Evolutionary conservation across 2,329 filamentous ascomycete species (phyloP), one percentile per base, ranked within the genome.

Genomic region (Microdochium nivale): DNA sequence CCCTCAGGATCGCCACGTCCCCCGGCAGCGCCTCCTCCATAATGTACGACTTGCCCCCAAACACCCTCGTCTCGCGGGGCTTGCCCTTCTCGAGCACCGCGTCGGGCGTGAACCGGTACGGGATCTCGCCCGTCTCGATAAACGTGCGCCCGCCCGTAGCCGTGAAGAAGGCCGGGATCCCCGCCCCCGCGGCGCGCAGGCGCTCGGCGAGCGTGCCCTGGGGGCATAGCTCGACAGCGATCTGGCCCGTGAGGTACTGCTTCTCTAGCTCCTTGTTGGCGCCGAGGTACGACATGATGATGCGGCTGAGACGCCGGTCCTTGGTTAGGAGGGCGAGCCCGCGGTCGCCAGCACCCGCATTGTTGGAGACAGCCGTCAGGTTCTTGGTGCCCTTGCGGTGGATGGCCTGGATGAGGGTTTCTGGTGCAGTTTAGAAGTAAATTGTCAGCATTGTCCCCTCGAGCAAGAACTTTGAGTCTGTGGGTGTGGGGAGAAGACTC

Each of bases 91-190:
- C 80, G 1, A 87, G 70, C 3, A 87, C 77, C 0, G 50, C 85
- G 79, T 30, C 80, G 73, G 49, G 77, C 64, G 61, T 81, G 54
- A 86, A 77, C 19, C 79, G 74, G 8, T 82, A 73, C 1, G 86
- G 84, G 19, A 89, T 84, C 51, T 86, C 80, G 37, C 86, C 86
- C 13, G 79, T 79, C 65, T 88, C 81, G 1, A 88, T 70, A 8
- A 86, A 75, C 0, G 84, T 88, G 52, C 83, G 83, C 35, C 80
- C 81, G 52, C 83, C 88, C 0, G 88, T 89, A 0, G 87, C 84
- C 0, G 88, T 91, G 62, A 84, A 94, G 64, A 94, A 91, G 0
- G 87, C 87, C 1, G 87, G 87, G 49, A 91, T 89, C 9, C 87
- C 87, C 24, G 85, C 84, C 3, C 87, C 87, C 1, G 81, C 87